Evolutionary conservation across 345 rosid species (phyloP).

Genomic region (Bruguiera gymnorhiza): DNA sequence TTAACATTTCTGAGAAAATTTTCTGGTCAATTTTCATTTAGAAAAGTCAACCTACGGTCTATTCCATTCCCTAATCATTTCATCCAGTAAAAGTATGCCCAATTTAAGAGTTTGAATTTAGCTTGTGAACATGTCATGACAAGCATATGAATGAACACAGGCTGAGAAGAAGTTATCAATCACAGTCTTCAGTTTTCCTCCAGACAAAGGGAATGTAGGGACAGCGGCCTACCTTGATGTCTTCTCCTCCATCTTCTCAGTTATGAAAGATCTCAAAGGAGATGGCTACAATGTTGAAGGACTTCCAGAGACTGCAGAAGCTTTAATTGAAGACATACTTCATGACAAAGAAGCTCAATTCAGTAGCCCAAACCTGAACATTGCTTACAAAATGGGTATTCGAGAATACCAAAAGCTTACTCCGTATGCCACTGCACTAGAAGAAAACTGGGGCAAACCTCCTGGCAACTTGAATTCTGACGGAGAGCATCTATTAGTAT

Average conservation of each 20-base stretch:
- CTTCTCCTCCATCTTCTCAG: constrained; percentile 90
- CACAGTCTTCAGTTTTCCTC: constrained; percentile 98
- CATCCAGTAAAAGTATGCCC: neutral
- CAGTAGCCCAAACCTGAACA: constrained; percentile 88
- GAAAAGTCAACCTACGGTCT: neutral
- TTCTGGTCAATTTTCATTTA: neutral
- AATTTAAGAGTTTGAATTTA: neutral
- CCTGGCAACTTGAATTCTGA: constrained; percentile 95
- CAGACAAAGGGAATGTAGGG: constrained; percentile 96
- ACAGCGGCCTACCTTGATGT: constrained; percentile 95
- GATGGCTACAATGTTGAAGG: constrained; percentile 92
- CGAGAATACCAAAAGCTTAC: constrained; percentile 81
- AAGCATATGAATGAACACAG: constrained; percentile 39
- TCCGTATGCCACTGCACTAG: constrained; percentile 76
- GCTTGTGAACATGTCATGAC: constrained; percentile 18
- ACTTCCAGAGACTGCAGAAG: constrained; percentile 91
- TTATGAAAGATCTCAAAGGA: constrained; percentile 65
- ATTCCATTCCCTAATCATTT: constrained; percentile 2
- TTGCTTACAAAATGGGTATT: constrained; percentile 91
- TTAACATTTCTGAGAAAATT: neutral
- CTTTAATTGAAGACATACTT: constrained; percentile 77
- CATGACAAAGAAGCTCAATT: constrained; percentile 99
- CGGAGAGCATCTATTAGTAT: constrained; percentile 88
- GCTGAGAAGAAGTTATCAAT: constrained; percentile 84
- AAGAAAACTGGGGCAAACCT: constrained; percentile 99